Conservation (phyloP, 805 yeast genomes). For the Candida golubevii region DNA sequence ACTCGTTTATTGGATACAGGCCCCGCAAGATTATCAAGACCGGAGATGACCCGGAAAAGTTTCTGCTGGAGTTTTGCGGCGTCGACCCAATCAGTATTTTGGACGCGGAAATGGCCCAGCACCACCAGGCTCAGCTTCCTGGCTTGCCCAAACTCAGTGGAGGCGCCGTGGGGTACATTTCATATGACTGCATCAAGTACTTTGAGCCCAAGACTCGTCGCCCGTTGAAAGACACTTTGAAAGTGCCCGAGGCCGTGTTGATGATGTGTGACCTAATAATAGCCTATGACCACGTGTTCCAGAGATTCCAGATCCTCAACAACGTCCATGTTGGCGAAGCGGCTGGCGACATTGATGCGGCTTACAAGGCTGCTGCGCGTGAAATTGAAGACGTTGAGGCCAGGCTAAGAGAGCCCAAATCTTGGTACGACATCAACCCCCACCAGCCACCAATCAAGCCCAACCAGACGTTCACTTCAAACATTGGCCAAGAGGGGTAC, state of each 20-base stretch:
- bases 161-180: slow-evolving; percentile 94
- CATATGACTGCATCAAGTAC: slow-evolving; percentile 94
- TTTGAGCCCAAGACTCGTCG: slow-evolving; percentile 90
- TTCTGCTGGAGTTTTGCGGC: slow-evolving; percentile 33
- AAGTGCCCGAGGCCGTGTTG: slow-evolving; percentile 86
- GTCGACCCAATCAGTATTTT: slow-evolving; percentile 76
- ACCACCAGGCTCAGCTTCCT: slow-evolving; percentile 70
- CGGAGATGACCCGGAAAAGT: slow-evolving; percentile 53
- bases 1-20: slow-evolving; percentile 82
- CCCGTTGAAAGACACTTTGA: slow-evolving; percentile 68
- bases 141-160: slow-evolving; percentile 85
- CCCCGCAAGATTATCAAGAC: slow-evolving; percentile 83
- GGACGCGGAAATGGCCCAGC: slow-evolving; percentile 65
- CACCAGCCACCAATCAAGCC: slow-evolving; percentile 67
- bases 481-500: slow-evolving; percentile 92
- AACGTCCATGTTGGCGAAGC: slow-evolving; percentile 52
- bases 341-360: slow-evolving; percentile 28
- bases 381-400: slow-evolving; percentile 55
- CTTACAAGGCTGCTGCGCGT: slow-evolving; percentile 50
- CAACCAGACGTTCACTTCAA: slow-evolving; percentile 72
- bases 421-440: slow-evolving; percentile 54
- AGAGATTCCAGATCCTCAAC: slow-evolving; percentile 84
- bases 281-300: slow-evolving; percentile 92
- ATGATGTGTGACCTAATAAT: slow-evolving; percentile 89
- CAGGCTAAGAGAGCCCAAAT: slow-evolving; percentile 42